A percentile compares a stretch with the other conserved stretches of the same genome.
phyloP scores from a whole-genome alignment of 2,329 filamentous ascomycete species.

The Thielaviopsis musarum region DNA sequence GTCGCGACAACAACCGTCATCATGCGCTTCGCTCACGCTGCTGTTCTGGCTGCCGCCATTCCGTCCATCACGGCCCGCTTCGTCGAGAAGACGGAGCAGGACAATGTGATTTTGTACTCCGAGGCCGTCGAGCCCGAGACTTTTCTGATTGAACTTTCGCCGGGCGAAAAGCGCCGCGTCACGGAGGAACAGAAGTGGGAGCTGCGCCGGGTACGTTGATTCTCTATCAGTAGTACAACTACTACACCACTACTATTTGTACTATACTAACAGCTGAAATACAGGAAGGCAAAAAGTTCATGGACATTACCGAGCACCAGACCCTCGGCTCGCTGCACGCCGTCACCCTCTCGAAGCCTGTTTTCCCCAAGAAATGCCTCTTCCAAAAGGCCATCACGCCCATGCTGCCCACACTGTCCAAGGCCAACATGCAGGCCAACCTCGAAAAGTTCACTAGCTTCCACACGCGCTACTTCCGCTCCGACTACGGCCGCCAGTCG shows the following conservation, averaged over 20 bases:
- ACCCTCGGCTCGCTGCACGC: conserved; percentile 29
- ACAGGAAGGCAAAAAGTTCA: conserved; percentile 72
- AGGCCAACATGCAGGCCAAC: conserved; percentile 59
- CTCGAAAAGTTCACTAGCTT: conserved; percentile 65
- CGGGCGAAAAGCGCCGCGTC: conserved; percentile 69
- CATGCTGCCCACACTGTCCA: conserved; percentile 52
- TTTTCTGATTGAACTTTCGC: conserved; percentile 70
- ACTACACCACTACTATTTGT: background rate
- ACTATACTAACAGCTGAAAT: background rate
- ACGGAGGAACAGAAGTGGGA: conserved; percentile 94
- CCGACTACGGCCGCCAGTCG: conserved; percentile 61
- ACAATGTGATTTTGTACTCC: conserved; percentile 32
- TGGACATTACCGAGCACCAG: conserved; percentile 73
- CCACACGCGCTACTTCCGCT: conserved; percentile 71
- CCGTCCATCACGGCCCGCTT: conserved; percentile 39
- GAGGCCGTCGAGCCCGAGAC: conserved; percentile 29
- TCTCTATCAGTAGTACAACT: background rate
- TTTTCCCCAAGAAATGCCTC: conserved; percentile 50
- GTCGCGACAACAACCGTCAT: conserved; percentile 3
- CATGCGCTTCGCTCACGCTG: conserved; percentile 38
- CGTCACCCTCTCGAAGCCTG: conserved; percentile 20
- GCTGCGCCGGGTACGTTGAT: conserved; percentile 52
- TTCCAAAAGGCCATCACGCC: conserved; percentile 50
- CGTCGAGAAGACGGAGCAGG: conserved; percentile 32
- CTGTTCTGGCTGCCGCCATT: conserved; percentile 36